Conservation (phyloP, 257 asterid genomes). For the Pogostemon cablin region DNA sequence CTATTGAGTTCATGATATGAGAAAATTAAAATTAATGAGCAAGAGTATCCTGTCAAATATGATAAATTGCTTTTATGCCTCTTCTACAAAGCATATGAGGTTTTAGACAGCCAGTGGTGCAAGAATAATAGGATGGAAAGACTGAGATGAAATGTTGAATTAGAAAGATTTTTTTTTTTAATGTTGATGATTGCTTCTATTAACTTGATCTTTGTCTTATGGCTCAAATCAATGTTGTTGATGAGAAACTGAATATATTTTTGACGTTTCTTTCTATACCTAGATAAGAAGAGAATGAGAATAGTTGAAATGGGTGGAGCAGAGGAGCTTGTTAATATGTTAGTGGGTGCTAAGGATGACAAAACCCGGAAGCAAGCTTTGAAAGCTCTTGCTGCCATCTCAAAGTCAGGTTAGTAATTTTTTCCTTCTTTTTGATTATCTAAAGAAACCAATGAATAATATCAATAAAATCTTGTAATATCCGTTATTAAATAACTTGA, state of each 20-base stretch:
- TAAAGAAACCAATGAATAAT: too few relatives aligned
- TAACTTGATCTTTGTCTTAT: conserved; percentile 26
- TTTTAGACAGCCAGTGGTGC: conserved; percentile 10
- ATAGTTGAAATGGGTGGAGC: conserved; percentile 94
- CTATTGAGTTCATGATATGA: background rate
- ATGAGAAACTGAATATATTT: background rate
- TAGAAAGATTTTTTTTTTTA: background rate
- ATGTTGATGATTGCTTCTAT: conserved; percentile 12
- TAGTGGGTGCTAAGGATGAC: conserved; percentile 84
- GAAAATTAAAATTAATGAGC: background rate
- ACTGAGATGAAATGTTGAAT: conserved; percentile 1
- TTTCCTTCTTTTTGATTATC: background rate
- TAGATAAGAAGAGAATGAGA: conserved; percentile 84
- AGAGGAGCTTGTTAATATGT: conserved; percentile 72
- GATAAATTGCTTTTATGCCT: conserved; percentile 17
- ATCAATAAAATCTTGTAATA: too few relatives aligned
- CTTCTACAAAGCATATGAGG: conserved; percentile 7
- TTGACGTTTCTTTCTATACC: conserved; percentile 17
- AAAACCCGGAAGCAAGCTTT: conserved; percentile 79
- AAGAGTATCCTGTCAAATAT: conserved; percentile 16
- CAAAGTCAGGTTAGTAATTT: conserved; percentile 70
- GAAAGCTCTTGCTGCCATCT: conserved; percentile 86
- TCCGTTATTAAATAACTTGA: too few relatives aligned
- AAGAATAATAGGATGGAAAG: conserved; percentile 6
- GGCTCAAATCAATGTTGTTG: conserved; percentile 18